Evolutionary conservation across 805 yeast species (phyloP), one percentile per base, ranked within the genome.

Genomic region (Lipomyces chichibuensis): DNA sequence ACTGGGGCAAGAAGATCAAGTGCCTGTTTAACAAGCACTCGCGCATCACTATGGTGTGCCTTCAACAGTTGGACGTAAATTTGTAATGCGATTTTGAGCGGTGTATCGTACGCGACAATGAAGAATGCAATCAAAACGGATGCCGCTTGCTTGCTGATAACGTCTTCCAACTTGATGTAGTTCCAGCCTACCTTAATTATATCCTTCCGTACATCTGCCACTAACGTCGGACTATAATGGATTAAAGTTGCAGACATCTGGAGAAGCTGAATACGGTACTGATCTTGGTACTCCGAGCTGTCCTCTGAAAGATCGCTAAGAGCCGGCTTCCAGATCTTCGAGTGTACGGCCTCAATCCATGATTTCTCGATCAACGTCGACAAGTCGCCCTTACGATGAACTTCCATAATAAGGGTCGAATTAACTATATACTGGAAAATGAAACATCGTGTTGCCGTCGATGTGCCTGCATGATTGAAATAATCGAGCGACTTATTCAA

Each of bases 171-270:
- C 72, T 91, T 91, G 74, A 95, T 88, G 74, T 88, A 90, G 72
- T 91, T 90, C 99, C 99, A 95, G 72, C 92, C 90, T 79, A 92
- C 95, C 76, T 91, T 92, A 77, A 95, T 91, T 55, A 95, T 86
- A 72, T 92, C 97, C 75, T 92, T 94, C 55, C 90, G 83, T 71
- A 85, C 83, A 17, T 86, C 89, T 7, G 84, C 79, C 32, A 91
- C 82, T 11, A 82, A 77, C 0, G 79, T 77, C 0, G 96, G 87
- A 0, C 90, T 87, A 78, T 87, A 85, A 74, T 88, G 87, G 32
- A 92, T 85, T 56, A 95, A 79, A 56, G 89, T 78, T 0, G 97
- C 87, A 0, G 98, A 89, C 75, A 92, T 77, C 71, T 93, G 97
- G 27, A 95, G 81, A 8, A 94, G 79, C 66, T 91, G 95, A 69